Evolutionary conservation across 805 yeast genomes (phyloP).

Genomic region (baker's yeast (Saccharomyces cerevisiae)): DNA sequence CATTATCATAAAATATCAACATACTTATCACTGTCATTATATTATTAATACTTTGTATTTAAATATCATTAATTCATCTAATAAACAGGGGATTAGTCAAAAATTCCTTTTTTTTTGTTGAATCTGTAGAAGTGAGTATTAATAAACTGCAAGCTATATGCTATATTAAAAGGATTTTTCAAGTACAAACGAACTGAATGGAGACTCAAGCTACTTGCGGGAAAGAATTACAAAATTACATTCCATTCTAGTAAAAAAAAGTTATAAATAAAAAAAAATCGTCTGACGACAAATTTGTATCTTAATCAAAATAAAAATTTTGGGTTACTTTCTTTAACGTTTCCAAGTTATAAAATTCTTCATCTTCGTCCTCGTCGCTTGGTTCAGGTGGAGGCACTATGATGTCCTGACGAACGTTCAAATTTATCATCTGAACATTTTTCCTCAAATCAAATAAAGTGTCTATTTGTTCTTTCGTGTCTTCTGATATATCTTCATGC

Average conservation of each 20-base stretch:
- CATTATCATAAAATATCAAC: background rate
- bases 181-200: background rate
- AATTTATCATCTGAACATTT: constrained; percentile 41
- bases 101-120: background rate
- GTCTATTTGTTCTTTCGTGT: constrained; percentile 38
- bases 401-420: constrained; percentile 19
- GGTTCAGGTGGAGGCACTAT: background rate
- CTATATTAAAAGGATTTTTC: background rate
- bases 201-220: background rate
- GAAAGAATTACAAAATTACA: too few species aligned
- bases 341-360: constrained; percentile 21
- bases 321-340: constrained; percentile 17
- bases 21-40: background rate
- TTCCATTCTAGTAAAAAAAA: too few species aligned
- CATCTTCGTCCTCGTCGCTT: constrained; percentile 13
- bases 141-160: background rate
- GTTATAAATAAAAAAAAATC: too few species aligned
- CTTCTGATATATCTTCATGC: constrained; percentile 32
- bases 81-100: background rate
- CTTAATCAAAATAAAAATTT: constrained; percentile 24
- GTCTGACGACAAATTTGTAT: background rate
- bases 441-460: constrained; percentile 39
- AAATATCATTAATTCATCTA: background rate
- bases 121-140: background rate
- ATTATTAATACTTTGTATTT: background rate